Conservation (phyloP, 306 rosid genomes). For the Malus sylvestris region DNA sequence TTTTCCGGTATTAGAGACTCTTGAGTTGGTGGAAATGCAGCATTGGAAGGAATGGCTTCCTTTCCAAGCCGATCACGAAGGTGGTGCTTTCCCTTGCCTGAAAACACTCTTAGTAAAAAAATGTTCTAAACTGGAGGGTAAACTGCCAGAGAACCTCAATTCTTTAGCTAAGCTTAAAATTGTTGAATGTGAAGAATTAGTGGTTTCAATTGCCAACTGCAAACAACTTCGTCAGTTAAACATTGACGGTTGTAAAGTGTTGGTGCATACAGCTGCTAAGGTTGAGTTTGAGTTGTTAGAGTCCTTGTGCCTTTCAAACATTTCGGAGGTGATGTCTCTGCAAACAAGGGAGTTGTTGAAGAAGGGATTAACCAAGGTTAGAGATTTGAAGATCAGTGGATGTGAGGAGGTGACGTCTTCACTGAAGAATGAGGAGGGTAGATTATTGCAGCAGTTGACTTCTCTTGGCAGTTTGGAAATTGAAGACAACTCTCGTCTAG, state of each 20-base stretch:
- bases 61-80: background rate
- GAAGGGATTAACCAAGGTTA: background rate
- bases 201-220: background rate
- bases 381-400: background rate
- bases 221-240: background rate
- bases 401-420: background rate
- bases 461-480: background rate
- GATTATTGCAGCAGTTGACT: background rate
- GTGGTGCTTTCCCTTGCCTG: background rate
- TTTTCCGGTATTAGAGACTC: background rate
- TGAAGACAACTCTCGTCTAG: background rate
- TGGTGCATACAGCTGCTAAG: too few species aligned
- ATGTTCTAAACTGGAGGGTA: background rate
- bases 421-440: too few species aligned
- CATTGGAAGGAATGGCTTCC: background rate
- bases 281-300: background rate
- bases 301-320: fast-evolving
- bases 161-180: background rate
- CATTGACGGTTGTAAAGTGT: background rate
- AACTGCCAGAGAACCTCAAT: background rate
- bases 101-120: background rate
- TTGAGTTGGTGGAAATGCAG: background rate
- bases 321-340: background rate
- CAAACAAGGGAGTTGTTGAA: background rate
- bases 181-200: background rate